Evolutionary conservation across 495 filamentous ascomycete genomes (phyloP).

Genomic region (Trichoderma orchidacearum): DNA sequence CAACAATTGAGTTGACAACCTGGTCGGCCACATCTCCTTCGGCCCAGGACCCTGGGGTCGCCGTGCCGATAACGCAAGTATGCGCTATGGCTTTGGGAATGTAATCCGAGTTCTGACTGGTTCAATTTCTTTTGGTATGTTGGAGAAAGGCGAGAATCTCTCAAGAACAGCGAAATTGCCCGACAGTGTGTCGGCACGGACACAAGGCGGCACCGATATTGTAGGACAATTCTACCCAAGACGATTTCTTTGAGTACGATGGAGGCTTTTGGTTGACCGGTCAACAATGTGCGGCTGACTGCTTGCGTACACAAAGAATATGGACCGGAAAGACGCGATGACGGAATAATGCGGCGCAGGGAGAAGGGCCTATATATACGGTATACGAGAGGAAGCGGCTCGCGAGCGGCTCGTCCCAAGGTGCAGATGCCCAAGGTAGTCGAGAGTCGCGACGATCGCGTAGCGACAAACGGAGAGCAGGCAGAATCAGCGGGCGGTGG

Average conservation of each 20-base stretch:
- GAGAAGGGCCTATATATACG: too few relatives aligned
- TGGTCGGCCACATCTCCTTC: neutral
- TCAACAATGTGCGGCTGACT: too few relatives aligned
- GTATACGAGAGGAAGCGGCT: too few relatives aligned
- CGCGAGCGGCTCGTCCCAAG: too few relatives aligned
- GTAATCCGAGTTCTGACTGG: neutral
- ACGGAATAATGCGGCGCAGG: too few relatives aligned
- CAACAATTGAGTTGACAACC: neutral
- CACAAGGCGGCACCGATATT: neutral
- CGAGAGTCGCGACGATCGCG: neutral
- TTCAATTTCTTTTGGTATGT: neutral
- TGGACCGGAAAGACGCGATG: too few relatives aligned
- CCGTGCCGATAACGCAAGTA: neutral
- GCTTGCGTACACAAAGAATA: too few relatives aligned
- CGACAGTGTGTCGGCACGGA: neutral
- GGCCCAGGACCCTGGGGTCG: neutral
- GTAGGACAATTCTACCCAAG: too few relatives aligned
- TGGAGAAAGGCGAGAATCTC: neutral
- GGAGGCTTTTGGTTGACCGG: too few relatives aligned
- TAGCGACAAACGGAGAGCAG: neutral
- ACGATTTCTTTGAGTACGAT: too few relatives aligned
- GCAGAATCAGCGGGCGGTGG: neutral
- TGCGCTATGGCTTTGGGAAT: neutral
- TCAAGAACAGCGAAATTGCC: neutral
- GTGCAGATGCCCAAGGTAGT: too few relatives aligned